Conservation (phyloP, 2,329 filamentous ascomycete genomes). For the Neofusicoccum kwambonambiense region DNA sequence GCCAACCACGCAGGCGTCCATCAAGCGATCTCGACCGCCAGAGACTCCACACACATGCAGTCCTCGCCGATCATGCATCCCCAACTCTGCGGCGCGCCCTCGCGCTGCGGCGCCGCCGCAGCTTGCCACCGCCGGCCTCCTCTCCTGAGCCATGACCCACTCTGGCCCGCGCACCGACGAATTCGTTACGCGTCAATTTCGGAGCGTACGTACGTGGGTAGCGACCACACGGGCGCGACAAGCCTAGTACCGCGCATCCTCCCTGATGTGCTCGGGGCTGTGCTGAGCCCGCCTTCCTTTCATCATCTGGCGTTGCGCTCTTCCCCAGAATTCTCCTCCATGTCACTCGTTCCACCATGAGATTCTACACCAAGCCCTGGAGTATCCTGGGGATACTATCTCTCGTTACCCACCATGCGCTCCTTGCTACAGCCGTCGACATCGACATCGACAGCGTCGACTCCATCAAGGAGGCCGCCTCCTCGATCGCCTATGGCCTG, state of each 20-base stretch:
- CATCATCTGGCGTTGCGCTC: slow-evolving; percentile 13
- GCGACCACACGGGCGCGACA: not conserved
- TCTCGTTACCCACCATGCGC: slow-evolving; percentile 16
- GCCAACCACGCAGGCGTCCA: slow-evolving; percentile 4
- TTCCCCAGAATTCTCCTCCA: slow-evolving; percentile 10
- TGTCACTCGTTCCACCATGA: slow-evolving; percentile 20
- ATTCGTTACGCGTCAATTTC: slow-evolving; percentile 20
- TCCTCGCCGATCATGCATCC: not conserved
- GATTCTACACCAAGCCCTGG: slow-evolving; percentile 1
- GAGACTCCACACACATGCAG: not conserved
- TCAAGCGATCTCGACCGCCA: not conserved
- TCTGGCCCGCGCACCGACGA: slow-evolving; percentile 13
- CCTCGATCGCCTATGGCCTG: slow-evolving; percentile 31
- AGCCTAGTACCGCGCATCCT: slow-evolving; percentile 1
- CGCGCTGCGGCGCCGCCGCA: no score
- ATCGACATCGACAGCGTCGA: slow-evolving; percentile 16
- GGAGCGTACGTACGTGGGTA: slow-evolving; percentile 7
- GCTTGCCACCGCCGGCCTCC: not conserved
- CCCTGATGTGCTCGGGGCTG: slow-evolving; percentile 9
- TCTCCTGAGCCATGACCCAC: slow-evolving; percentile 17
- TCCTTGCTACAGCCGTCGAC: slow-evolving; percentile 8
- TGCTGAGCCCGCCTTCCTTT: slow-evolving; percentile 2
- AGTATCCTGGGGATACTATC: slow-evolving; percentile 18
- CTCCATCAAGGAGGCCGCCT: slow-evolving; percentile 46
- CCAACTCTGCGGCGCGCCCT: no score